Evolutionary conservation across 2,329 filamentous ascomycete species (phyloP), one percentile per base, ranked within the genome.

Genomic region (Cercospora sp.): DNA sequence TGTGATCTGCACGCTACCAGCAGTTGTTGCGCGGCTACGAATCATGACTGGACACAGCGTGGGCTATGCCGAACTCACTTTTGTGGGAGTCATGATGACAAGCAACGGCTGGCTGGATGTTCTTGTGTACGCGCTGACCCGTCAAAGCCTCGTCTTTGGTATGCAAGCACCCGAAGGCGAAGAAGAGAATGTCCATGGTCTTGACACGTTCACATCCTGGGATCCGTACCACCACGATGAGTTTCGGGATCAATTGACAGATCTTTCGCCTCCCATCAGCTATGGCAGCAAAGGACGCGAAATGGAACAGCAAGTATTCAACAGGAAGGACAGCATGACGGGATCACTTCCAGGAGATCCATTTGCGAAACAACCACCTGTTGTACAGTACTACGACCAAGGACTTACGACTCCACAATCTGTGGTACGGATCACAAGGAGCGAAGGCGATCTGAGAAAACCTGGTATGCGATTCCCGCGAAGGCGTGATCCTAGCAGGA

Each of bases 1-100:
- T 76, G 83, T 90, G 1, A 72, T 89, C 18, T 90, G 89, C 76
- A 91, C 89, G 0, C 81, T 88, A 0, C 89, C 89, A 0, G 81
- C 91, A 1, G 88, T 88, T 6, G 82, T 86, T 0, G 87, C 87
- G 7, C 86, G 89, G 66, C 87, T 91, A 70, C 83, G 84, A 1
- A 84, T 84, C 16, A 89, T 91, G 84, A 83, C 85, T 0, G 72
- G 73, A 5, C 40, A 55, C 12, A 51, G 32, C 7, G 63, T 73
- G 0, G 78, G 80, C 3, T 80, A 79, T 5, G 75, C 78, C 2
- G 79, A 80, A 5, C 82, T 86, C 65, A 85, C 82, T 68, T 78
- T 85, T 24, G 81, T 84, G 0, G 86, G 85, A 24, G 82, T 84
- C 8, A 79, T 87, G 74, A 86, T 88, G 66, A 84, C 84, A 1